These are phyloP conservation scores for Tuber magnatum DNA, from an alignment of 495 filamentous ascomycete species.

Conservation along the genomic window DNA sequence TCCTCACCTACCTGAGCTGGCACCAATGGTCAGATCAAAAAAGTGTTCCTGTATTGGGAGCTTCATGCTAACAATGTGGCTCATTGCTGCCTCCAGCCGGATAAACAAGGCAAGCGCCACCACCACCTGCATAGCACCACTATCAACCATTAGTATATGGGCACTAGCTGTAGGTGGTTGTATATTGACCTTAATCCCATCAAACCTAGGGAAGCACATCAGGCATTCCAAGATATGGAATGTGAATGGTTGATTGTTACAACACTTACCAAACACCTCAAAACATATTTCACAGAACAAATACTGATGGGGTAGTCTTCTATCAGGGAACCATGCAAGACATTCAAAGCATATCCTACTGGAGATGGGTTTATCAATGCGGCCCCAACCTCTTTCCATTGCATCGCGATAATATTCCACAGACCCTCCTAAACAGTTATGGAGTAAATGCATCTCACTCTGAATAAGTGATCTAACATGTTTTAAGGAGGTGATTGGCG, in stretches of 20 bases:
- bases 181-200: slow-evolving; percentile 32
- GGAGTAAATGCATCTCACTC: background rate
- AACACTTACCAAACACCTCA: background rate
- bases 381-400: background rate
- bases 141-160: slow-evolving; percentile 52
- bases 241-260: background rate
- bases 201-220: background rate
- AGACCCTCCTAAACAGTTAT: background rate
- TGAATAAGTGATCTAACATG: background rate
- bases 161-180: slow-evolving; percentile 48
- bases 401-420: background rate
- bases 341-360: background rate
- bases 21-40: slow-evolving; percentile 34
- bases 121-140: slow-evolving; percentile 49
- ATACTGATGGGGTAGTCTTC: background rate
- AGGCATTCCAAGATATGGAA: background rate
- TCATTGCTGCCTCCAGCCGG: slow-evolving; percentile 19
- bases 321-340: background rate
- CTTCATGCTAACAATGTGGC: slow-evolving; percentile 7
- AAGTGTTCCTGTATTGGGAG: slow-evolving; percentile 27
- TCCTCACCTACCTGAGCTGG: slow-evolving; percentile 26
- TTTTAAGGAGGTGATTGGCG: background rate
- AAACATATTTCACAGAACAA: background rate
- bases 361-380: background rate
- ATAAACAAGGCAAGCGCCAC: slow-evolving; percentile 25